Base-by-base conservation (phyloP, 2,329 filamentous ascomycete genomes). In the Hymenoscyphus occultus region DNA sequence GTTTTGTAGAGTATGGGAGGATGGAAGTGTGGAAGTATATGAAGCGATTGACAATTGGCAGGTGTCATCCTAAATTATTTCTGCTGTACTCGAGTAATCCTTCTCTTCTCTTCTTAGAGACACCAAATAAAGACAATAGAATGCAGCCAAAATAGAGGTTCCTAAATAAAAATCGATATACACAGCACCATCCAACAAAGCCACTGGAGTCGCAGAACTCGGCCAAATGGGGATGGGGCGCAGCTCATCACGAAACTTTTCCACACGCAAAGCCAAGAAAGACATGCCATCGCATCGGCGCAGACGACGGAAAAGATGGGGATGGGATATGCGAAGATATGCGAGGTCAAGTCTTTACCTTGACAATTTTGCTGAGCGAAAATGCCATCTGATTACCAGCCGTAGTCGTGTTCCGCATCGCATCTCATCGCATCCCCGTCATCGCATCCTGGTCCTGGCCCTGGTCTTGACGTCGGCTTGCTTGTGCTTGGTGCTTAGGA, bases 401-500 rank as follows among this genome's bases (percentile, higher is more conserved):
- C 45, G 45, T 7, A 6, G 9, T 28, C 28, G 28, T 28, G 28
- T 51, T 19, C n/a, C 4, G 48, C 35, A 28, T 28, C 28, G 28
- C 22, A 28, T 28, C 32, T 35, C 9, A 5, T 9, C 32, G 9
- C 5, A 35, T 35, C 35, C 35, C 35, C 3, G 35, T 35, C 35
- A 35, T 35, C 2, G 5, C 9, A 54, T 54, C 48, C 48, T 3
- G 3, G 48, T 28, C 10, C 9, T 2, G n/a, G 22, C 22, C n/a
- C 45, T 51, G 16, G 16, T 48, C 19, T 48, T 54, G 48, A 54
- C 48, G 48, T 54, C 48, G 48, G 48, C 48, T 51, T 51, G 48
- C 48, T 28, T 14, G n/a, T 5, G 28, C 28, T 28, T 28, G 28
- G 28, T 28, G 28, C 28, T 28, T 3, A 28, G 28, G 28, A 28